Base-by-base conservation (phyloP, 2,329 filamentous ascomycete species). In the Aspergillus ustus region DNA sequence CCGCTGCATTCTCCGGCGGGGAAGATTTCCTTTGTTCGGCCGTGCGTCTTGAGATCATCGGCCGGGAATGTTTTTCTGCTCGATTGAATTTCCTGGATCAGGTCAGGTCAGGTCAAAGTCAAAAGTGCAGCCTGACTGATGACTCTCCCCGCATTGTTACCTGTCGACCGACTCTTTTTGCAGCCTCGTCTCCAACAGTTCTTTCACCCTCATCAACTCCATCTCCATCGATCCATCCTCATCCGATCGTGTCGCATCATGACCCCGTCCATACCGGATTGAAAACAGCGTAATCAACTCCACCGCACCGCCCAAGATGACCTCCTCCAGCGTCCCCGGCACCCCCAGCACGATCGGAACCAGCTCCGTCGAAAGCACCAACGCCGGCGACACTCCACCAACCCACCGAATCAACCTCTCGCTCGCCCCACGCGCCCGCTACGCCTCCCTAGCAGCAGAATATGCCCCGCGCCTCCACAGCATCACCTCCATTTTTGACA, bases 391-490 rank as follows among this genome's bases (percentile, higher is more conserved):
- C 31, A 54, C 56, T 13, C 70, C 71, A 13, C 81, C 81, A 7
- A 67, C 70, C 9, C 83, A 81, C 68, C 77, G 66, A 13, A 87
- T 88, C 64, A 81, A 88, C 65, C 78, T 88, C 3, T 84, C 83
- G 2, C 78, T 82, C 2, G 80, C 84, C 0, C 84, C 86, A 2
- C 69, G 75, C 29, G 71, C 83, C 61, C 80, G 85, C 54, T 88
- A 87, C 71, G 70, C 76, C 19, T 70, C 80, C 31, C 72, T 88
- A 1, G 82, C 82, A 19, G 69, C 59, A 5, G 76, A 80, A 25
- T 84, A 85, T 67, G 75, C 78, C 28, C 64, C 75, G 5, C 70
- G 78, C 50, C 76, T 87, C 63, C 68, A 69, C 19, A 70, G 75
- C 3, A 71, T 89, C 0, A 75, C 78, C 0, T 65, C 67, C 1